Evolutionary conservation across 2,329 filamentous ascomycete genomes (phyloP), one percentile per base, ranked within the genome.

Genomic region (Aspergillus aculeatus): DNA sequence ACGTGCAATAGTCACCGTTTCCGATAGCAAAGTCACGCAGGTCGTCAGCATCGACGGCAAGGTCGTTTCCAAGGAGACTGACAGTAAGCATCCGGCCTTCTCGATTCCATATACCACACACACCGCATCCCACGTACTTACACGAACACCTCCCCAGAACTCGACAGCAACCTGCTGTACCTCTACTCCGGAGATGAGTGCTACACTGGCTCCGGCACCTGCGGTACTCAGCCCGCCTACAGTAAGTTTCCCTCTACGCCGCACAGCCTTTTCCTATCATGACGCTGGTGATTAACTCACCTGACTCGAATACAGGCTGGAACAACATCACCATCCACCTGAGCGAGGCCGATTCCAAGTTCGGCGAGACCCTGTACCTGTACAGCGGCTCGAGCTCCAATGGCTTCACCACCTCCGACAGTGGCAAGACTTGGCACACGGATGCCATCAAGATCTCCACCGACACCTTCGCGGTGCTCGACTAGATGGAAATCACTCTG

Each of bases 151-250:
- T 29, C 2, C 26, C 26, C 19, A 66, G 62, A 57, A 5, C 64
- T 66, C 3, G 62, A 66, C 47, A 48, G 41, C 23, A 44, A 56
- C 41, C 57, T 66, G 21, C 57, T 58, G 14, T 66, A 66, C 49
- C 63, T 66, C 23, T 65, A 65, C 59, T 66, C 64, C 9, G 56
- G 57, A 16, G 58, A 66, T n/a, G 64, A 66, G 54, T 66, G 64
- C 61, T 66, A 66, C 54, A 66, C 64, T 29, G 63, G 64, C 26
- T 64, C 64, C 19, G 64, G 64, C 47, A 60, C 48, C 59, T 66
- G 64, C 35, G 64, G 64, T 29, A 55, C 57, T 12, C 56, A 65
- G 12, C 53, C 47, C 11, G 53, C 58, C 12, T 66, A 63, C 56
- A 56, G 64, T 65, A 61, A 47, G 64, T 31, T 16, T 16, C 11